Evolutionary conservation across 2,329 filamentous ascomycete genomes (phyloP), one percentile per base, ranked within the genome.

Genomic region (Xylariales sp.): DNA sequence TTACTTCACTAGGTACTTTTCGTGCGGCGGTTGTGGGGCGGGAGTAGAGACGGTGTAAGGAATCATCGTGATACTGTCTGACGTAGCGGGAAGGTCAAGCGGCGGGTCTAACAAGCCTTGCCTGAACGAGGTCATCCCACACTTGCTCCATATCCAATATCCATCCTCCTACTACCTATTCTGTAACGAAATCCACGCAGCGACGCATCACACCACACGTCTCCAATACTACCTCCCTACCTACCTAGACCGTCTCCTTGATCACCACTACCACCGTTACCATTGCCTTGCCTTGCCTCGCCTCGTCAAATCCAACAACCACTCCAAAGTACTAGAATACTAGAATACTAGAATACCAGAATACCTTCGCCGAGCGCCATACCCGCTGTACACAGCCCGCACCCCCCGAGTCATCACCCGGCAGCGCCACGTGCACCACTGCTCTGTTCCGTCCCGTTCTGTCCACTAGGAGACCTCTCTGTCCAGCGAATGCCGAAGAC

Each of bases 401-500:
- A 36, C 23, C 53, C 52, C 56, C 52, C 56, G 62, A 64, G 45
- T 56, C 64, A 3, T 57, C 61, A 23, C 61, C 62, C 54, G 59
- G 58, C 54, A 36, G 68, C 54, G 67, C 64, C 68, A 68, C 68
- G 64, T 68, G 57, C 64, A 69, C 43, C 60, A 58, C 63, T 69
- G 28, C 57, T 32, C 18, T 39, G 55, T 18, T 30, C 60, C 55
- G 41, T 54, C 30, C 58, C 43, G 68, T 62, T 43, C 56, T 64
- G 64, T 48, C 67, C 62, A 64, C 55, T 36, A 52, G 55, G 62
- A 63, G 55, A 50, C 34, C 34, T 48, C 57, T 60, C 63, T 58
- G 58, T 60, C 64, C 64, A 70, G 72, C 74, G 75, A 72, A 77
- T 77, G 75, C 74, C 73, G 75, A 74, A 67, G 69, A 71, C 66